A percentile compares a stretch with the other conserved stretches of the same genome.
Evolutionary conservation across 2,329 filamentous ascomycete genomes (phyloP).

Genomic region (Paecilomyces dactylethromorphus): DNA sequence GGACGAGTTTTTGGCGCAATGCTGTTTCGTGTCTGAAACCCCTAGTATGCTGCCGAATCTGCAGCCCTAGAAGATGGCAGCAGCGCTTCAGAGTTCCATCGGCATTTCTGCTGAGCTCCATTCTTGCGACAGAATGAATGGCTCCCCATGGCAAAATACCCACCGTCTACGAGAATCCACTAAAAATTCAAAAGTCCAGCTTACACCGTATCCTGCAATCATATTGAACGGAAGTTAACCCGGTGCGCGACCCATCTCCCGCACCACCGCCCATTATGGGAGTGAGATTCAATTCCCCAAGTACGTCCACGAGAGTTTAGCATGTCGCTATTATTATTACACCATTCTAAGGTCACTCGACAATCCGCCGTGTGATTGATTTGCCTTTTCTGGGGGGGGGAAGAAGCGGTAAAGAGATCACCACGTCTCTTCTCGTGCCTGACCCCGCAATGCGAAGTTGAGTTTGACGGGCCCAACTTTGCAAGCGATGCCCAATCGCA

Average conservation of each 20-base stretch:
- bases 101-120: background rate
- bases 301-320: background rate
- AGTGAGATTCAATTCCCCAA: background rate
- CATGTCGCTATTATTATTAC: background rate
- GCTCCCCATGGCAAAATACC: background rate
- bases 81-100: background rate
- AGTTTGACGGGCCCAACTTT: background rate
- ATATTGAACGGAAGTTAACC: too few species aligned
- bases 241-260: too few species aligned
- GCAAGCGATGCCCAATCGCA: background rate
- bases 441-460: background rate
- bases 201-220: too few species aligned
- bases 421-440: background rate
- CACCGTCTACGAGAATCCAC: background rate
- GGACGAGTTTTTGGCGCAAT: background rate
- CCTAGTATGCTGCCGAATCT: background rate
- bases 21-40: background rate
- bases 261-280: too few species aligned
- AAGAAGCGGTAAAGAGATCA: background rate
- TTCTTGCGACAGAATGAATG: background rate
- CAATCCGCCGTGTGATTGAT: background rate
- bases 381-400: background rate
- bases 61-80: background rate
- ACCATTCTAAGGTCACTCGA: background rate
- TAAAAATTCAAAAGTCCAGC: background rate